Base-by-base conservation (phyloP, 768 basidiomycete genomes). In the Boletus sp. region DNA sequence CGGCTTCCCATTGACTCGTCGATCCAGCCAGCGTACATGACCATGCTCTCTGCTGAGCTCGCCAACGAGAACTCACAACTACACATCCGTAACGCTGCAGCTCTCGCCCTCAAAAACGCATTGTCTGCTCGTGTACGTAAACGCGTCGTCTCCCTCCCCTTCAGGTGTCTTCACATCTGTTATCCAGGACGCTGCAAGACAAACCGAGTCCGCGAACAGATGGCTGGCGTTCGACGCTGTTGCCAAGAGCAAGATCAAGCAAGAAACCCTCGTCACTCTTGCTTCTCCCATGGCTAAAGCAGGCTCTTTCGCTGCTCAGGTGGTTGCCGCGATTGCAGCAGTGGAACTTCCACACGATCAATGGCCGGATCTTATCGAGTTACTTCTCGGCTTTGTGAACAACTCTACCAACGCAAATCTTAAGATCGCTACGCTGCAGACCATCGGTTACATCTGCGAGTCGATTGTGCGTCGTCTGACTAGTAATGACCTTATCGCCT, bases 381-480 rank as follows among this genome's bases (percentile, higher is more conserved):
- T 87, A 48, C 79, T 99, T 21, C 79, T 99, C 38, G 86, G 88
- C 50, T 93, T 95, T 65, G 85, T 96, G 54, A 91, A 90, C 72
- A 84, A 84, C 61, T 78, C 79, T 45, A 57, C 76, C 38, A 92
- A 90, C 67, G 75, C 83, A 11, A 88, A 85, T 62, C 75, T 95
- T 61, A 83, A 81, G 67, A 88, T 97, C 57, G 83, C 93, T 3
- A 95, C 95, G 9, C 78, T 98, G 13, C 93, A 97, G 73, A 84
- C 95, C 19, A 93, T 99, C 74, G 97, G 97, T 43, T 98, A 86
- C 73, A 94, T 98, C 72, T 99, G 97, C 77, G 97, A 99, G 75
- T 79, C 84, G 52, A 91, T 97, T 76, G 95, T 98, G 64, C 67
- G 95, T 87, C 29, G 34, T 39, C 53, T 42, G 6, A 30, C 51